Evolutionary conservation across 345 rosid genomes (phyloP).

Genomic region (Boechera retrofracta): DNA sequence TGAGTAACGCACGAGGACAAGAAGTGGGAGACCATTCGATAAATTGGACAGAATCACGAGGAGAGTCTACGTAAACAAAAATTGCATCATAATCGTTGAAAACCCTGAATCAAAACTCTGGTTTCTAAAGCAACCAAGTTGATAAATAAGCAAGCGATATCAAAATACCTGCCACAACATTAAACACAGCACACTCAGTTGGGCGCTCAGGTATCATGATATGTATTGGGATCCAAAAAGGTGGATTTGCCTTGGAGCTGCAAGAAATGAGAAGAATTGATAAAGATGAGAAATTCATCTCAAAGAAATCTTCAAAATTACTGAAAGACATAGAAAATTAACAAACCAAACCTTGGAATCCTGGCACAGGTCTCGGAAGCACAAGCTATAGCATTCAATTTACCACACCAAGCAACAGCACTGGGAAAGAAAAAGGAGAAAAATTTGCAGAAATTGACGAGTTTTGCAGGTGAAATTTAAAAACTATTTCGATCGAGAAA

Average conservation of each 20-base stretch:
- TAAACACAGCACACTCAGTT: slow-evolving; percentile 89
- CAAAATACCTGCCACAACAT: slow-evolving; percentile 87
- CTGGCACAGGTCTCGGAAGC: slow-evolving; percentile 99
- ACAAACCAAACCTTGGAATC: slow-evolving; percentile 74
- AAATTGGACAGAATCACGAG: slow-evolving; percentile 98
- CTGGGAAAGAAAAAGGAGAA: slow-evolving; percentile 47
- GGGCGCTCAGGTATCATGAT: slow-evolving; percentile 96
- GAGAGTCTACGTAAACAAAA: slow-evolving; percentile 71
- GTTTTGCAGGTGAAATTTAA: background rate
- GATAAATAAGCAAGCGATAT: background rate
- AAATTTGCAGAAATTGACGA: background rate
- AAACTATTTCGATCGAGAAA: background rate
- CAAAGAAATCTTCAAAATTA: no score
- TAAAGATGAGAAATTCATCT: background rate
- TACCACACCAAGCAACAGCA: slow-evolving; percentile 99
- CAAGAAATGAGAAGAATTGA: slow-evolving; percentile 30
- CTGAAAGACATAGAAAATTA: background rate
- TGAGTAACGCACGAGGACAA: slow-evolving; percentile 89
- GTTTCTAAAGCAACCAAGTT: background rate
- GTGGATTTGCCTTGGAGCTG: slow-evolving; percentile 88
- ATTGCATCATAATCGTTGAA: slow-evolving; percentile 4
- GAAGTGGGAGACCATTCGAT: slow-evolving; percentile 98
- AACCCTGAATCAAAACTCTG: slow-evolving; percentile 12
- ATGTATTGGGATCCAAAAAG: slow-evolving; percentile 99
- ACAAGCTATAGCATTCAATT: slow-evolving; percentile 98